Conservation (phyloP, 768 basidiomycete genomes). For the Peribolospora baueri region DNA sequence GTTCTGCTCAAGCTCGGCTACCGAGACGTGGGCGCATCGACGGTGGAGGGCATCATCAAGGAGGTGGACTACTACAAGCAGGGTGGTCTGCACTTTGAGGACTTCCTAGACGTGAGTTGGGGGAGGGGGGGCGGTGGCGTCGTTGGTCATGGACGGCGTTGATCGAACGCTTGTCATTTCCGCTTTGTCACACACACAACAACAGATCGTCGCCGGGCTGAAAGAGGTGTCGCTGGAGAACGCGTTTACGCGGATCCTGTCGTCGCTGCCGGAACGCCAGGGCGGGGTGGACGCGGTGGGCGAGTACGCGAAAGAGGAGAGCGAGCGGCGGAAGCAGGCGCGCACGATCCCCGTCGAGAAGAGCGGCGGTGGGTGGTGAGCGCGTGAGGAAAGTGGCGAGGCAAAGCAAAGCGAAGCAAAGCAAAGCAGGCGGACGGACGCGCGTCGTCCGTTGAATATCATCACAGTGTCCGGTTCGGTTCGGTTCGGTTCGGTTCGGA, state of each 20-base stretch:
- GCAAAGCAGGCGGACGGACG: no score
- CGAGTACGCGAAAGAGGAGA: neutral
- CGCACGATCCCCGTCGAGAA: no score
- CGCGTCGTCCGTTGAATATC: no score
- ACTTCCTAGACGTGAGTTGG: slow-evolving; percentile 55
- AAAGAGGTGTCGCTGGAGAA: slow-evolving; percentile 21
- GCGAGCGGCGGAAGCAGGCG: no score
- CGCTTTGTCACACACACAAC: neutral
- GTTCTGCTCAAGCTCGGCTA: slow-evolving; percentile 57
- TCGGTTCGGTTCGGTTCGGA: no score
- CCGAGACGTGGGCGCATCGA: slow-evolving; percentile 16
- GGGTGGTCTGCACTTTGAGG: slow-evolving; percentile 45
- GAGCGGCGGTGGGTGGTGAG: no score
- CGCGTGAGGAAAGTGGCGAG: no score
- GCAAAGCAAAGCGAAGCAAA: no score
- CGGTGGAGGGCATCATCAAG: slow-evolving; percentile 17
- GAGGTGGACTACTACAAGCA: slow-evolving; percentile 23
- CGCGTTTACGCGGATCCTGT: slow-evolving; percentile 17
- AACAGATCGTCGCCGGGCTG: slow-evolving; percentile 22
- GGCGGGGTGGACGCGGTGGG: slow-evolving; percentile 14
- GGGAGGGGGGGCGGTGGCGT: neutral
- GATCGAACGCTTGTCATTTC: neutral
- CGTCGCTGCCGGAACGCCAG: no score
- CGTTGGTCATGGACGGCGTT: neutral
- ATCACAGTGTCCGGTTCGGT: no score